Conservation (phyloP, 2,329 filamentous ascomycete species). For the Fusarium redolens region DNA sequence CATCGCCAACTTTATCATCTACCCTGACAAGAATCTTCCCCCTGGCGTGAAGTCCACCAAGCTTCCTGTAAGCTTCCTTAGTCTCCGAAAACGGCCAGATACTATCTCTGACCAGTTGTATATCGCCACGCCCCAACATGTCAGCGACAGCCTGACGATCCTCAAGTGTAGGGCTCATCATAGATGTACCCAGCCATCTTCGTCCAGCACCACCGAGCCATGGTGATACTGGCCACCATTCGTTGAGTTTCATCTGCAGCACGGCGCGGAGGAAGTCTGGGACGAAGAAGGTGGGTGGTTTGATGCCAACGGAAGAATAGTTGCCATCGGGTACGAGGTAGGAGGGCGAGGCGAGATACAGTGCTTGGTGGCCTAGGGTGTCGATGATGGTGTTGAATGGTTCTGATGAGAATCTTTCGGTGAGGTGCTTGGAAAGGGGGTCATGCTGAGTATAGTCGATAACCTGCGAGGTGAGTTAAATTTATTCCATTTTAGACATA, state of each 20-base stretch:
- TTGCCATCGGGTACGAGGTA: not conserved
- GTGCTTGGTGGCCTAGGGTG: not conserved
- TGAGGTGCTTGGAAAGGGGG: not conserved
- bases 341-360: constrained; percentile 1
- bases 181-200: constrained; percentile 49
- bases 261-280: constrained; percentile 47
- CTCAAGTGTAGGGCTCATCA: constrained; percentile 49
- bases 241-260: constrained; percentile 53
- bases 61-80: not conserved
- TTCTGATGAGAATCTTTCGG: not conserved
- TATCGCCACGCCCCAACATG: constrained; percentile 31
- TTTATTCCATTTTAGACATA: not conserved
- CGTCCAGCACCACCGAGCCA: constrained; percentile 54
- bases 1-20: constrained; percentile 38
- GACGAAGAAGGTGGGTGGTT: constrained; percentile 47
- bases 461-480: not conserved
- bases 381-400: constrained; percentile 4
- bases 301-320: constrained; percentile 9
- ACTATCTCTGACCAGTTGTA: not conserved
- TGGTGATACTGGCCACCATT: constrained; percentile 50
- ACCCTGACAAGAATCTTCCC: constrained; percentile 55
- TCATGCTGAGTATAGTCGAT: not conserved
- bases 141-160: constrained; percentile 49
- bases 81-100: not conserved
- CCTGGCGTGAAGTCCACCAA: constrained; percentile 44